phyloP scores from a whole-genome alignment of 352 stramenopile genomes.

The Nothophytophthora sp. region DNA sequence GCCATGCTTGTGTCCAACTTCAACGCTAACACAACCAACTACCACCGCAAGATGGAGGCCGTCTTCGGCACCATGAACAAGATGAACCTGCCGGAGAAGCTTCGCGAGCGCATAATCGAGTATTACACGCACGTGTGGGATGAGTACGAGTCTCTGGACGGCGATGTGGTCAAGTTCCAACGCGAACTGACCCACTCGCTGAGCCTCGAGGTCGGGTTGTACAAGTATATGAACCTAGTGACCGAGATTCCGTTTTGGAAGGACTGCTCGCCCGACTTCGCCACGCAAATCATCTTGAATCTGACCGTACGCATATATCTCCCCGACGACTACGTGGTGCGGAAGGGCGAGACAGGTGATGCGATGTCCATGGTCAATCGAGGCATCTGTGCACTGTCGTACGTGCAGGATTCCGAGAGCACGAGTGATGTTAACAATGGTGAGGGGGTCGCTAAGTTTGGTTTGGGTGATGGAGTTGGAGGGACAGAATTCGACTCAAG shows the following conservation, averaged over 20 bases:
- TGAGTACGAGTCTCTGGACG: slow-evolving; percentile 35
- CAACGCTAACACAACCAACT: slow-evolving; percentile 33
- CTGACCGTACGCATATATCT: slow-evolving; percentile 34
- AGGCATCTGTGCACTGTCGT: slow-evolving; percentile 22
- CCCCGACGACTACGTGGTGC: too few species aligned
- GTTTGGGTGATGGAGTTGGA: too few species aligned
- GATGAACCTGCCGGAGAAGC: too few species aligned
- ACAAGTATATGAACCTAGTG: slow-evolving; percentile 26
- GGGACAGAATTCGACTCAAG: too few species aligned
- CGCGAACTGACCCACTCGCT: slow-evolving; percentile 34
- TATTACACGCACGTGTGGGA: too few species aligned
- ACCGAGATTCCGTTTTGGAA: slow-evolving; percentile 28
- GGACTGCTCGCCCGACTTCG: slow-evolving; percentile 31
- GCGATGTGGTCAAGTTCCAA: slow-evolving; percentile 25
- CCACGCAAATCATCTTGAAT: slow-evolving; percentile 26
- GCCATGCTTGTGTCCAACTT: slow-evolving; percentile 47
- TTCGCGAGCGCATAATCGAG: too few species aligned
- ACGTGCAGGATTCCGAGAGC: too few species aligned
- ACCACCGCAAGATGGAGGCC: slow-evolving; percentile 52
- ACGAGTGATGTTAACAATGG: too few species aligned
- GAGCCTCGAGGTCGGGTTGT: slow-evolving; percentile 33
- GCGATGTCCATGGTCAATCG: slow-evolving; percentile 45
- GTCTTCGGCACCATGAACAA: slow-evolving; percentile 48
- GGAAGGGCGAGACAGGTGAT: slow-evolving; percentile 20
- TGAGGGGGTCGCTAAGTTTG: too few species aligned